Conservation (phyloP, 2,329 filamentous ascomycete species). For the Nemania sp. region DNA sequence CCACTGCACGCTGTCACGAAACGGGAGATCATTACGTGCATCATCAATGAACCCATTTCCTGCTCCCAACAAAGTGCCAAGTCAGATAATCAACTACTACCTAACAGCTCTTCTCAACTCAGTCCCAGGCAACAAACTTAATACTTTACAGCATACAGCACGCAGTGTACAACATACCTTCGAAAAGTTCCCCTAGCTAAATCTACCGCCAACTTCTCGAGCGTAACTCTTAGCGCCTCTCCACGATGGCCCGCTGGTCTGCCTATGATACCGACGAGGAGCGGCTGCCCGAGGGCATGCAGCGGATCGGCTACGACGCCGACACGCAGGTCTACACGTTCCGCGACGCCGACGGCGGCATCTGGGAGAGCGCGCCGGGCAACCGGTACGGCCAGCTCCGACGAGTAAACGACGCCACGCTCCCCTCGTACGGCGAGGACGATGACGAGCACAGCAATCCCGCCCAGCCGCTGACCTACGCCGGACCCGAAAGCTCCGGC, state of each 20-base stretch:
- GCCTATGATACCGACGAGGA: conserved; percentile 47
- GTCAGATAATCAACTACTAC: no score
- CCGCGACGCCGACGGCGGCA: conserved; percentile 47
- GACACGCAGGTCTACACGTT: conserved; percentile 54
- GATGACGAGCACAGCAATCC: conserved; percentile 28
- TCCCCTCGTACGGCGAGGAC: conserved; percentile 29
- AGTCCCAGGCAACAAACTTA: no score
- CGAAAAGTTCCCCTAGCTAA: no score
- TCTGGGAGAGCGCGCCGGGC: conserved; percentile 53
- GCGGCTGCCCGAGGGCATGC: conserved; percentile 54
- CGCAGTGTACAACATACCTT: no score
- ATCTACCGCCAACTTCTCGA: no score
- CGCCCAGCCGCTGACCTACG: conserved; percentile 28
- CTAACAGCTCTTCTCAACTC: no score
- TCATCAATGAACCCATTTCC: no score
- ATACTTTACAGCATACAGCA: no score
- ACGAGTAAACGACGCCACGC: conserved; percentile 32
- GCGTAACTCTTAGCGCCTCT: no score
- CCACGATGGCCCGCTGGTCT: conserved; percentile 42
- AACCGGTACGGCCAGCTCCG: conserved; percentile 50
- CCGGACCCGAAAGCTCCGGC: conserved; percentile 9
- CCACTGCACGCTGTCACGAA: no score
- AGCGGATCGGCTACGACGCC: conserved; percentile 55
- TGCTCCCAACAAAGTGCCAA: no score
- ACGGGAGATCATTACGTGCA: no score